Base-by-base conservation (phyloP, 2,329 filamentous ascomycete genomes). In the Pseudodiploospora longispora region DNA sequence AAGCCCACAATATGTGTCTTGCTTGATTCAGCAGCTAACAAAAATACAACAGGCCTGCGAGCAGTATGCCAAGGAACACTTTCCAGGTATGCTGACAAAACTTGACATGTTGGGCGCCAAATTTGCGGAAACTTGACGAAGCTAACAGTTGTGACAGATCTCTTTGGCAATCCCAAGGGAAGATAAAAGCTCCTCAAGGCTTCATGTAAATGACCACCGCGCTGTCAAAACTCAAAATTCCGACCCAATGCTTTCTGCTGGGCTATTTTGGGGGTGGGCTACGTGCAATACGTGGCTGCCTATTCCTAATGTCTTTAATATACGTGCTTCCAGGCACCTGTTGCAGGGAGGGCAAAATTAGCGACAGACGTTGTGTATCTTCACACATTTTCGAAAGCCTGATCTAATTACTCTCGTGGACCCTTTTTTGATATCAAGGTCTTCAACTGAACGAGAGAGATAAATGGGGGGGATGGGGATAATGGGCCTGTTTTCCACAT, bases 31-130 rank as follows among this genome's bases (percentile, higher is more conserved):
- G 50, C 33, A 28, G 36, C 35, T 29, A 12, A 41, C 30, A 28
- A 33, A 33, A 28, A 36, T 30, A 27, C 10, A 1, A 31, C 31
- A 65, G 63, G 73, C 73, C 28, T 76, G 73, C 50, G 73, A 76
- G 52, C 90, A 96, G 66, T 96, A 95, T 64, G 91, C 91, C 46
- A 96, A 95, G 67, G 91, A 97, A 65, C 87, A 97, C 66, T 95
- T 95, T 58, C 78, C 80, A 54, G 82, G 64, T 65, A 65, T 49
- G 60, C 51, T 52, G 43, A 51, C 52, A 45, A 52, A 55, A 48
- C 48, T 55, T 44, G 44, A 51, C 54, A 43, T 51, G 44, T 51
- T 50, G 50, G 41, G 50, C 44, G 35, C 50, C 48, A 47, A 42
- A 44, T 44, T 29, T 43, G 43, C 50, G 39, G 35, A 51, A 27